Evolutionary conservation across 2,329 filamentous ascomycete genomes (phyloP).

Genomic region (Fusarium solani-melongenae): DNA sequence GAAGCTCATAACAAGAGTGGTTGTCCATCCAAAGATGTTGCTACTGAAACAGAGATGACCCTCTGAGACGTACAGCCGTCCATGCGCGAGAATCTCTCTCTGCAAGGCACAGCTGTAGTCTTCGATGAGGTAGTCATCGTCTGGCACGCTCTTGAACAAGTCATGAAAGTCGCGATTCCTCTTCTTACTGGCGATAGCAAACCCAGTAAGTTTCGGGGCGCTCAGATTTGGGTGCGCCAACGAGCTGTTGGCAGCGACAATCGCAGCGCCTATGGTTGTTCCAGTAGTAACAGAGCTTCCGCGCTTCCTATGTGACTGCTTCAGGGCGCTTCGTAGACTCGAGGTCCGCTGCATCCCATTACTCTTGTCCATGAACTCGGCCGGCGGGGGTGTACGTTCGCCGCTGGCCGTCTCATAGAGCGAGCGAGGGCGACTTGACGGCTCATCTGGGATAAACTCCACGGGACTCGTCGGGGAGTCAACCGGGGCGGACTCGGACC

Average conservation of each 20-base stretch:
- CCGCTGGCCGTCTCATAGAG: constrained; percentile 61
- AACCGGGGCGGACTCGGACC: constrained; percentile 70
- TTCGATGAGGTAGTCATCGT: constrained; percentile 97
- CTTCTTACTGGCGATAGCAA: constrained; percentile 95
- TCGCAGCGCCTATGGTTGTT: constrained; percentile 75
- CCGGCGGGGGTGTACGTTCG: constrained; percentile 72
- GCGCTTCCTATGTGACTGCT: constrained; percentile 74
- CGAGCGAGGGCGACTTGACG: constrained; percentile 59
- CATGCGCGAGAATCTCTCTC: constrained; percentile 93
- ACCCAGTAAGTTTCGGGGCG: constrained; percentile 86
- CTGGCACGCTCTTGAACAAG: constrained; percentile 94
- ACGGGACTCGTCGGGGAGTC: constrained; percentile 50
- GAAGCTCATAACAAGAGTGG: constrained; percentile 96
- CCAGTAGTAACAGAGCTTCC: constrained; percentile 81
- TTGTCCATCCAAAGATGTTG: constrained; percentile 98
- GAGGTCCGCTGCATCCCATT: constrained; percentile 69
- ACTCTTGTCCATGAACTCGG: constrained; percentile 72
- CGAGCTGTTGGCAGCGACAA: constrained; percentile 76
- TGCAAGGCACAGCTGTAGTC: constrained; percentile 98
- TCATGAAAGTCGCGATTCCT: constrained; percentile 95
- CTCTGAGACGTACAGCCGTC: constrained; percentile 94
- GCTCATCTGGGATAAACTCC: constrained; percentile 49
- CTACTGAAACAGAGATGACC: constrained; percentile 98
- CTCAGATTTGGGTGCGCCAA: constrained; percentile 72
- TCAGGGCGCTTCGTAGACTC: constrained; percentile 73